Percentiles rank a stretch among this genome's conserved stretches.
Conservation (phyloP, 306 rosid genomes). For the Fragaria vesca region DNA sequence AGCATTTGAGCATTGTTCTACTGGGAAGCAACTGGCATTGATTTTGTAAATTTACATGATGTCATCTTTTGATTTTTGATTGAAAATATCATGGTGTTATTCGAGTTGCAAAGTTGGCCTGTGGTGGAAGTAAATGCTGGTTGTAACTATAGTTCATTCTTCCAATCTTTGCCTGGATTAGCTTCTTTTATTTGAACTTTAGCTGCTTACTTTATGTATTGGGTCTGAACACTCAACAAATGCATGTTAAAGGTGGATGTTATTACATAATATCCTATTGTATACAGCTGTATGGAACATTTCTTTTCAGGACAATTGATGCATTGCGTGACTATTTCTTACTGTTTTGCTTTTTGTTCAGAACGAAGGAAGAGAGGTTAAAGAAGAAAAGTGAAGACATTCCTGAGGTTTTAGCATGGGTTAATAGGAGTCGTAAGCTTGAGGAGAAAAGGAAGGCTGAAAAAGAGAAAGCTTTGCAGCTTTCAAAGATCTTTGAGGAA, state of each 20-base stretch:
- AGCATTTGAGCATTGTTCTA: neutral
- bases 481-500: constrained; percentile 85
- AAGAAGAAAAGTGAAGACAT: constrained; percentile 63
- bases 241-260: neutral
- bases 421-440: constrained; percentile 73
- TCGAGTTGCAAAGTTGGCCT: neutral
- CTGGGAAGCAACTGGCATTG: neutral
- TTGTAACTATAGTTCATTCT: neutral
- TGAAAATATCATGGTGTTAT: neutral
- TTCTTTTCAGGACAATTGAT: neutral
- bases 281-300: neutral
- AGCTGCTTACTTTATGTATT: neutral
- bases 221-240: neutral
- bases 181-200: neutral
- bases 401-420: constrained; percentile 81
- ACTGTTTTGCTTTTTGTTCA: constrained; percentile 23
- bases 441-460: constrained; percentile 54
- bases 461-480: constrained; percentile 72
- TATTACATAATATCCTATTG: neutral
- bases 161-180: neutral
- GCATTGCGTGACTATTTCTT: constrained; percentile 1
- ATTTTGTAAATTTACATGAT: neutral
- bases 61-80: neutral
- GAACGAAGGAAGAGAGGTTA: constrained; percentile 78
- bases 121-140: neutral